phyloP scores from a whole-genome alignment of 1,284 basidiomycete genomes.

The Waitea zeae region DNA sequence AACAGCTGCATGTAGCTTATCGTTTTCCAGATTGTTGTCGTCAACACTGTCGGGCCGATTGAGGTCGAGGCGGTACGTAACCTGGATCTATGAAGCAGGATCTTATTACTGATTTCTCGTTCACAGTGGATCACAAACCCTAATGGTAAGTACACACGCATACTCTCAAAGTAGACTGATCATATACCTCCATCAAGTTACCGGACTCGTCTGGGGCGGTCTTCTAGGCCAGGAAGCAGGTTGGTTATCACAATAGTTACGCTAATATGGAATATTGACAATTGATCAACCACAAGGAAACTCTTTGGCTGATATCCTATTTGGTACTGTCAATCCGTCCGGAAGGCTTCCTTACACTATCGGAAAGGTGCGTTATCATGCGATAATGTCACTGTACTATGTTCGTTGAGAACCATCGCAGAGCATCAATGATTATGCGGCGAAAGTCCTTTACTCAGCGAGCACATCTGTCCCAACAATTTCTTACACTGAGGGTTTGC shows the following conservation, averaged over 20 bases:
- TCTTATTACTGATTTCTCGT: too few species aligned
- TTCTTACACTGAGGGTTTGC: conserved; percentile 12
- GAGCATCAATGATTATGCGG: conserved; percentile 28
- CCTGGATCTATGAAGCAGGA: too few species aligned
- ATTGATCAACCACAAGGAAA: too few species aligned
- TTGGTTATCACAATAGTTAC: too few species aligned
- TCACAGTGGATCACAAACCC: conserved; percentile 28
- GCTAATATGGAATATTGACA: too few species aligned
- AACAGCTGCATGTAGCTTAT: too few species aligned
- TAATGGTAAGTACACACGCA: conserved; percentile 21
- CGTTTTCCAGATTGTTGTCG: conserved; percentile 31
- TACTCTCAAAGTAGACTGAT: not conserved
- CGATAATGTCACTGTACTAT: too few species aligned
- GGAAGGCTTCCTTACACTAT: conserved; percentile 40
- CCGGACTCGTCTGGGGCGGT: conserved; percentile 23
- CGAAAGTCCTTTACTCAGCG: conserved; percentile 15
- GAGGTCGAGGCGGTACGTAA: conserved; percentile 21
- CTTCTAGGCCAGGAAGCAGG: conserved; percentile 50
- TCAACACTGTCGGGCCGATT: conserved; percentile 28
- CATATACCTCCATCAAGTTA: not conserved
- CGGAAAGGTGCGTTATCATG: conserved; percentile 28
- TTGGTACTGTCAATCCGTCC: too few species aligned
- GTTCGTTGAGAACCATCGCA: too few species aligned
- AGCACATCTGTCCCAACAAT: conserved; percentile 7
- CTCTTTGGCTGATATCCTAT: too few species aligned